Conservation (phyloP, 2,329 filamentous ascomycete genomes). For the Rutstroemia sp. region DNA sequence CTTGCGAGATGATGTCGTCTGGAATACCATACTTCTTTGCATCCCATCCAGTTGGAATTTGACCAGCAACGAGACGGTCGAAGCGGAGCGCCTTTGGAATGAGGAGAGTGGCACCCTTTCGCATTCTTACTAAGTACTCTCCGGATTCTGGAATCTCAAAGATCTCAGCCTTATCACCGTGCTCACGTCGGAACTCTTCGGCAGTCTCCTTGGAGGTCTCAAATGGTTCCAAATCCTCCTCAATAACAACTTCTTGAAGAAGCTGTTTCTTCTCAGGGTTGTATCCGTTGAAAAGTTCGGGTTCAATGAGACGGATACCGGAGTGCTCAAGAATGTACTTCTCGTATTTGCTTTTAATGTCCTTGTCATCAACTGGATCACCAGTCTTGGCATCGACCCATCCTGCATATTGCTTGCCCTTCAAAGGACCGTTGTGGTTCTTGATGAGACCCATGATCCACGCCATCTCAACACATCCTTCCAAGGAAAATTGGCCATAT, state of each 20-base stretch:
- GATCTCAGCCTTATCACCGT: conserved; percentile 94
- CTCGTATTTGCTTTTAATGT: conserved; percentile 96
- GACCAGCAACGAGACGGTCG: conserved; percentile 92
- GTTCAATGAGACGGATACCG: conserved; percentile 95
- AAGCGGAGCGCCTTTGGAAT: conserved; percentile 97
- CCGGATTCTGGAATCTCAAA: conserved; percentile 92
- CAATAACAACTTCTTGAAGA: conserved; percentile 93
- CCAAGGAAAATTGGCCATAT: conserved; percentile 89
- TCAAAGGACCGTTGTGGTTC: conserved; percentile 93
- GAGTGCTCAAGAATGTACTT: conserved; percentile 93
- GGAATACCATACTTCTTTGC: conserved; percentile 93
- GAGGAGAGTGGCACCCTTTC: conserved; percentile 89
- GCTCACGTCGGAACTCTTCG: conserved; percentile 93
- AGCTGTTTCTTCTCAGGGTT: conserved; percentile 98
- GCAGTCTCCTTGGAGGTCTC: conserved; percentile 96
- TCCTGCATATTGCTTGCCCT: conserved; percentile 92
- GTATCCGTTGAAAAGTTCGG: conserved; percentile 93
- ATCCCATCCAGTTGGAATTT: conserved; percentile 96
- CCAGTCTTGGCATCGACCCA: conserved; percentile 94
- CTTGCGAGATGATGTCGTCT: conserved; percentile 95
- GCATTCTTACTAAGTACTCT: conserved; percentile 89
- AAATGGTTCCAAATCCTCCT: conserved; percentile 95
- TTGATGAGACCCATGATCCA: conserved; percentile 99
- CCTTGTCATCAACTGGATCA: conserved; percentile 95
- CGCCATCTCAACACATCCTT: conserved; percentile 98